Conservation (phyloP, 306 rosid species). For the Citrullus colocynthis region DNA sequence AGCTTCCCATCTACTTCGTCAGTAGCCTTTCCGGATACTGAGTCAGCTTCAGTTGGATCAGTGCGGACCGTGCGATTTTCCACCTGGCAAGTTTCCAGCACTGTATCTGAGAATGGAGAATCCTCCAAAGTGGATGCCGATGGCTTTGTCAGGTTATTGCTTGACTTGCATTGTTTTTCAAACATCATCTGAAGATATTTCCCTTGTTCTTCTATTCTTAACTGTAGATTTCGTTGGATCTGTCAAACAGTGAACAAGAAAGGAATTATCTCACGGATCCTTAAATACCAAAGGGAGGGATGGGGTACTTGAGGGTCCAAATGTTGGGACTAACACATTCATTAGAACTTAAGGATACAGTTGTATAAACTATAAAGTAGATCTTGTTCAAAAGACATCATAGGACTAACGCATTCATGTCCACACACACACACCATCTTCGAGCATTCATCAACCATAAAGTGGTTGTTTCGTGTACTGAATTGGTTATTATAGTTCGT, state of each 20-base stretch:
- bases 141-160: constrained; percentile 21
- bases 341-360: background rate
- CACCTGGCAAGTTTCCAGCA: constrained; percentile 24
- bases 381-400: no score
- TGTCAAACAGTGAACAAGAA: constrained; percentile 10
- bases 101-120: constrained; percentile 34
- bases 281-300: background rate
- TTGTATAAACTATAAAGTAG: no score
- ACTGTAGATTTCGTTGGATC: constrained; percentile 92
- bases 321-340: background rate
- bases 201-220: constrained; percentile 98
- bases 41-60: constrained; percentile 23
- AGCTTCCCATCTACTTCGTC: constrained; percentile 21
- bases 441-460: background rate
- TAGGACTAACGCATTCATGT: background rate
- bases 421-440: background rate
- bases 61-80: constrained; percentile 18
- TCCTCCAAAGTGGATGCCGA: constrained; percentile 23
- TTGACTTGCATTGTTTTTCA: constrained; percentile 62
- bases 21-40: constrained; percentile 17
- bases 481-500: no score
- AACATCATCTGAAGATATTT: constrained; percentile 89
- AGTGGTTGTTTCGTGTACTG: no score
- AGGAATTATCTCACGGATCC: background rate
- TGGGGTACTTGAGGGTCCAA: background rate